Base-by-base conservation (phyloP, 768 basidiomycete species). In the Leccinum imitatum region DNA sequence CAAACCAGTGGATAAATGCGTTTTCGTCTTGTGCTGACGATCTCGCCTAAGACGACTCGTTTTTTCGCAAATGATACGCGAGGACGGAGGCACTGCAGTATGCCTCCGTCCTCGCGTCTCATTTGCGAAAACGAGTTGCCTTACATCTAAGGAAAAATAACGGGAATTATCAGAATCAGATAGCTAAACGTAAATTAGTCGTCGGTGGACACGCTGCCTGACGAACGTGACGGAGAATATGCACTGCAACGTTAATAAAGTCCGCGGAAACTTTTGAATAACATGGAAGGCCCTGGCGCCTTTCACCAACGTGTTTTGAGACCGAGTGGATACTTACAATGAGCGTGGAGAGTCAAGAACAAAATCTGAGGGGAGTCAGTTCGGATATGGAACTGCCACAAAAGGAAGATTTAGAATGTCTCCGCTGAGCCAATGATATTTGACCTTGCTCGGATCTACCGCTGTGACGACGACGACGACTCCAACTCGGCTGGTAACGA, bases 111-210 rank as follows among this genome's bases (percentile, higher is more conserved):
- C 56, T 60, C 64, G 60, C 58, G 27, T 53, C 66, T 59, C 58
- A 30, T 61, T 58, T 56, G 55, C 52, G 31, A 58, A 52, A 65
- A 56, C 41, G 59, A 23, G 47, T 41, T 47, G 53, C 56, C 53
- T 39, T 55, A 31, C 41, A 44, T 44, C 67, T 62, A 54, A 58
- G 10, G 54, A 52, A n/a, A 15, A 55, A 33, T 67, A 59, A 50
- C 10, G 51, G 51, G 30, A 53, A 46, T 33, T 46, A 66, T 66
- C 56, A 66, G 52, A 60, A 35, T n/a, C 41, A n/a, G 41, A n/a
- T 63, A 41, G 35, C 37, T 15, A 72, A 14, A 70, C 69, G 69
- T 70, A 70, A 70, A 63, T 15, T 59, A 63, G 30, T 62, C 57
- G 63, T 67, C 67, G 70, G 60, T 15, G 56, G 25, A 44, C 70